Conservation (phyloP, 2,329 filamentous ascomycete species). For the Akanthomyces dipterigenus region DNA sequence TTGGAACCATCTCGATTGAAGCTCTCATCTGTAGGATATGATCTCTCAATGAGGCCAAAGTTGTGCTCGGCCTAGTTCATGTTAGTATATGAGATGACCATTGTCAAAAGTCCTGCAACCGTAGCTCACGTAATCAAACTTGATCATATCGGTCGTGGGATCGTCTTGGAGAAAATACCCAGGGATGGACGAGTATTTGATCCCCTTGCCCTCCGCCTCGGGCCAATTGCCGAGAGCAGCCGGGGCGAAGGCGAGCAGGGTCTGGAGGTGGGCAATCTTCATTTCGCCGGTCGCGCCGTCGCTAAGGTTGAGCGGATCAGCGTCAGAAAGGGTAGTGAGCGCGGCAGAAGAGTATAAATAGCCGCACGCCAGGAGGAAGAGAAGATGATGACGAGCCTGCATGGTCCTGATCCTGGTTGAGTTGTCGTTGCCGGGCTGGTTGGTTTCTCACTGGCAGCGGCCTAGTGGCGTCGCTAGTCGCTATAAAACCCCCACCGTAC, state of each 20-base stretch:
- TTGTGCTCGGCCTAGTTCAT: conserved; percentile 46
- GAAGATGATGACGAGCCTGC: background rate
- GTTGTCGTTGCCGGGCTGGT: background rate
- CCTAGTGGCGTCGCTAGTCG: conserved; percentile 1
- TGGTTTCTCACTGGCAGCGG: background rate
- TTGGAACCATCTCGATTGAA: conserved; percentile 32
- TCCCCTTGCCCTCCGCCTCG: conserved; percentile 31
- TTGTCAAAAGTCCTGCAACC: background rate
- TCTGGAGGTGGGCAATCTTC: conserved; percentile 25
- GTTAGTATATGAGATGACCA: background rate
- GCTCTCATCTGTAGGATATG: conserved; percentile 49
- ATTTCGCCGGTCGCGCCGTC: conserved; percentile 17
- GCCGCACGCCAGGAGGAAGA: background rate
- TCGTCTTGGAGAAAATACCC: conserved; percentile 62
- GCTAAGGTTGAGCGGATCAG: background rate
- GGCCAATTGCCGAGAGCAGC: conserved; percentile 25
- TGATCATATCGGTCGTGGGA: conserved; percentile 42
- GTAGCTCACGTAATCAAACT: conserved; percentile 56
- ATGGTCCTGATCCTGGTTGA: background rate
- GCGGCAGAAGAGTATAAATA: background rate
- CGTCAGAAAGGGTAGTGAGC: background rate
- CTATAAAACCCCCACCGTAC: background rate
- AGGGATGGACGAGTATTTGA: conserved; percentile 53
- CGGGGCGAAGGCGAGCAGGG: conserved; percentile 24
- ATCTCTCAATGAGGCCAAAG: conserved; percentile 59